A percentile compares a stretch with the other conserved stretches of the same genome.
Conservation (phyloP, 2,329 filamentous ascomycete species). For the Apiospora sp. region DNA sequence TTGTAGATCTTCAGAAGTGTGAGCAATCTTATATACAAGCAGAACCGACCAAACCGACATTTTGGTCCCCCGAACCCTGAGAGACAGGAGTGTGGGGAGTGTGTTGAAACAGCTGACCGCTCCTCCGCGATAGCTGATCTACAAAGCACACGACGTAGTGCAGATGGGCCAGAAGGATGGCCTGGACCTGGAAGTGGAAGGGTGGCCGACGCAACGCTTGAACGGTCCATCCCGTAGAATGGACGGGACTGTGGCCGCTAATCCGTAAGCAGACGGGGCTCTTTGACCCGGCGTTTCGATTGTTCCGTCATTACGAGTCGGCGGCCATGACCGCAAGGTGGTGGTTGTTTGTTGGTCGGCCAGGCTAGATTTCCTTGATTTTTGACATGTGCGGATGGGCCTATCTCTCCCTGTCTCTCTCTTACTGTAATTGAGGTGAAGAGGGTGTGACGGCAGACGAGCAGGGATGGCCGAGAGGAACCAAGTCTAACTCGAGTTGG, state of each 20-base stretch:
- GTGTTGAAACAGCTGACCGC: constrained; percentile 1
- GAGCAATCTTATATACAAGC: neutral
- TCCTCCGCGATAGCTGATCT: constrained; percentile 1
- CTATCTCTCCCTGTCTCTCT: no score
- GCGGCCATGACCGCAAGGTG: neutral
- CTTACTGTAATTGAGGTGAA: neutral
- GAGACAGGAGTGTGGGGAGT: neutral
- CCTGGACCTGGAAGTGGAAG: no score
- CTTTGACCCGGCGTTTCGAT: neutral
- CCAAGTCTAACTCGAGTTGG: constrained; percentile 4
- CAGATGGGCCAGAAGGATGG: neutral
- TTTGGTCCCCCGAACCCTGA: neutral
- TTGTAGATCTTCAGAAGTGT: neutral
- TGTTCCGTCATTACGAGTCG: neutral
- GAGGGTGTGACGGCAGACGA: neutral
- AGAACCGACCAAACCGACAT: neutral
- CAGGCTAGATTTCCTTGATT: neutral
- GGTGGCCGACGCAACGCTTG: neutral
- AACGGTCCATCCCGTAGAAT: neutral
- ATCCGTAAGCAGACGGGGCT: neutral
- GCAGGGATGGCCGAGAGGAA: neutral
- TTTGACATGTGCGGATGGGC: constrained; percentile 4
- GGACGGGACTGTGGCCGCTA: neutral
- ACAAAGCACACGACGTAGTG: neutral
- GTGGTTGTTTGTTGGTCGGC: neutral